Base-by-base conservation (phyloP, 139 green algal species). In the Astrephomene gubernaculifera region DNA sequence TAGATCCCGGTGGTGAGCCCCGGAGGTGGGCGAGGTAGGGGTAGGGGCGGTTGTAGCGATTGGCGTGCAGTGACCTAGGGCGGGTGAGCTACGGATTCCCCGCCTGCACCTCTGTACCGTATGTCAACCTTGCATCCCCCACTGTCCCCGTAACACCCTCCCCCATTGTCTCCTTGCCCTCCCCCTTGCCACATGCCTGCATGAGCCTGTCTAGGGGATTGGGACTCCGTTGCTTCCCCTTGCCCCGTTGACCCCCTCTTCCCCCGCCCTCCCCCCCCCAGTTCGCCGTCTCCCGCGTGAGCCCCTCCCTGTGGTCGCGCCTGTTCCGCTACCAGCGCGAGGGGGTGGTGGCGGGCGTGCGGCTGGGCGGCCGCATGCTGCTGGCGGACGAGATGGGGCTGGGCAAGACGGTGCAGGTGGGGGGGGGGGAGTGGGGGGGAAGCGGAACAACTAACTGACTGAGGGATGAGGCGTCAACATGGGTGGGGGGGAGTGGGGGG, bases 391-490 rank as follows among this genome's bases (percentile, higher is more conserved):
- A 99, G 69, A 64, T 78, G 88, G 91, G 94, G 8, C 91, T 98
- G 39, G 96, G 95, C 67, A 99, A 98, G 90, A 99, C 97, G 12
- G 97, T 99, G 57, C 96, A 99, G 92, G 93, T 95, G 75, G n/a
- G 63, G 38, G 82, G 24, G 63, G 38, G 82, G 24, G 75, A 89
- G 83, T 78, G 87, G 68, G 29, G 52, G 7, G 60, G n/a, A 53
- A 27, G n/a, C 7, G 22, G n/a, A 10, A 52, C 19, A n/a, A n/a
- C n/a, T n/a, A n/a, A n/a, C n/a, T 39, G 12, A n/a, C 5, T 21
- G 81, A 36, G 0, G 36, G 36, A 6, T 5, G 74, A 52, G 25
- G n/a, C n/a, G n/a, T n/a, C n/a, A n/a, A n/a, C n/a, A n/a, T n/a
- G n/a, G n/a, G n/a, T n/a, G n/a, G n/a, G n/a, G 53, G 17, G 52